Evolutionary conservation across 2,329 filamentous ascomycete species (phyloP), one percentile per base, ranked within the genome.

Genomic region (Colletotrichum tropicale): DNA sequence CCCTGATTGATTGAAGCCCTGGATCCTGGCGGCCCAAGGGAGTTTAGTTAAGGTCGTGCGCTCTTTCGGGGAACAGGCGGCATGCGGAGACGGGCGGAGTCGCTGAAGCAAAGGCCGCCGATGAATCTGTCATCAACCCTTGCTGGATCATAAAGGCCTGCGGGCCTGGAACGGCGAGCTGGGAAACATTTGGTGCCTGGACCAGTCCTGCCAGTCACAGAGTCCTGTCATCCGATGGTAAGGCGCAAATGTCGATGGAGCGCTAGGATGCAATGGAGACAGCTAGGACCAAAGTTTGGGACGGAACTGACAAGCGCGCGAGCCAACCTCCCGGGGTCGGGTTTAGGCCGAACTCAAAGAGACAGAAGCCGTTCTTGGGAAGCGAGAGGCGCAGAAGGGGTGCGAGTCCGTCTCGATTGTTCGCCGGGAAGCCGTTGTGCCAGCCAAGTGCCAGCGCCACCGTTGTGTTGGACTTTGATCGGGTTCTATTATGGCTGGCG

Each of bases 151-250:
- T n/a, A 64, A 64, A 13, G 21, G 5, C 13, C 36, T 30, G 24
- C 12, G 43, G 43, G 43, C n/a, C 43, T 52, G 10, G 43, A 52
- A 52, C 43, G n/a, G 12, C 43, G n/a, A 52, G n/a, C 43, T 52
- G 43, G 28, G 64, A 16, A 32, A 21, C 7, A 64, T 16, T 18
- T 24, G 10, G 30, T 60, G 32, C 48, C 69, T 43, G 48, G 61
- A 58, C 69, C 48, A 8, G 16, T 56, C 30, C 24, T 52, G 43
- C n/a, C 43, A 24, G 43, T 52, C 6, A 24, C 43, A 52, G n/a
- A 24, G n/a, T 36, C 26, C 62, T 72, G 69, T 28, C 72, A 72
- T 75, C 72, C 38, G 56, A 75, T 72, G 38, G 61, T 26, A 56
- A 36, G 61, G 36, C 26, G 34, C 16, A 13, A 26, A 13, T 34